Evolutionary conservation across 2,329 filamentous ascomycete genomes (phyloP).

Genomic region (Fusarium sp.): DNA sequence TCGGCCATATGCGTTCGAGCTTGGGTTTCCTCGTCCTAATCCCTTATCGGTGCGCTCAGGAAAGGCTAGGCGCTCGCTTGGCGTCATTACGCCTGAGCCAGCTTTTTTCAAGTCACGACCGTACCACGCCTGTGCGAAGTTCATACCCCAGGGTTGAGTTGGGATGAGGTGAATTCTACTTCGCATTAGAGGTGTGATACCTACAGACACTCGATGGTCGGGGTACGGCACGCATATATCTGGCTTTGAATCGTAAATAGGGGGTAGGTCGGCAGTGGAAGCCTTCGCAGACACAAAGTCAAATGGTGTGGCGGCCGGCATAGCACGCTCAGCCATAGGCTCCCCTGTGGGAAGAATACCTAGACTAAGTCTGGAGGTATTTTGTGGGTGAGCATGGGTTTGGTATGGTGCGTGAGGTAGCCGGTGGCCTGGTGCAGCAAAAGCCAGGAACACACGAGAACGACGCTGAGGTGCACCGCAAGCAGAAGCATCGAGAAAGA

Average conservation of each 20-base stretch:
- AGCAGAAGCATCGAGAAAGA: slow-evolving; percentile 74
- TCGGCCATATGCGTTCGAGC: slow-evolving; percentile 61
- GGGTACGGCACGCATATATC: slow-evolving; percentile 72
- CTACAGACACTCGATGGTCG: slow-evolving; percentile 68
- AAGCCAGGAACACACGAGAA: slow-evolving; percentile 74
- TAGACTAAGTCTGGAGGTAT: slow-evolving; percentile 50
- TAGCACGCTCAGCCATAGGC: slow-evolving; percentile 62
- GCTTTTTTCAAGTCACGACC: slow-evolving; percentile 40
- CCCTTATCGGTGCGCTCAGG: slow-evolving; percentile 36
- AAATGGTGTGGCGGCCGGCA: slow-evolving; percentile 64
- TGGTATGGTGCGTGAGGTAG: slow-evolving; percentile 65
- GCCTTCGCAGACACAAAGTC: slow-evolving; percentile 61
- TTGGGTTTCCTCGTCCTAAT: slow-evolving; percentile 51
- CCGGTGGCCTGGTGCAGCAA: slow-evolving; percentile 71
- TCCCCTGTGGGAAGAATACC: slow-evolving; percentile 69
- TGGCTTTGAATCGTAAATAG: slow-evolving; percentile 67
- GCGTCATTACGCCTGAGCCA: slow-evolving; percentile 49
- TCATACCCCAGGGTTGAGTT: slow-evolving; percentile 63
- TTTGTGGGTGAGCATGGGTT: slow-evolving; percentile 69
- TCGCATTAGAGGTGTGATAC: slow-evolving; percentile 52
- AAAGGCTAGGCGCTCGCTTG: slow-evolving; percentile 53
- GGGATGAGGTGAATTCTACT: slow-evolving; percentile 68
- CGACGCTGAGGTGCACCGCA: slow-evolving; percentile 73
- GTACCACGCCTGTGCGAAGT: slow-evolving; percentile 58
- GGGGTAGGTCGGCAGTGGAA: slow-evolving; percentile 68